A percentile compares a stretch with the other conserved stretches of the same genome.
Conservation (phyloP, 108 stramenopile species). For the Epithemia pelagica region DNA sequence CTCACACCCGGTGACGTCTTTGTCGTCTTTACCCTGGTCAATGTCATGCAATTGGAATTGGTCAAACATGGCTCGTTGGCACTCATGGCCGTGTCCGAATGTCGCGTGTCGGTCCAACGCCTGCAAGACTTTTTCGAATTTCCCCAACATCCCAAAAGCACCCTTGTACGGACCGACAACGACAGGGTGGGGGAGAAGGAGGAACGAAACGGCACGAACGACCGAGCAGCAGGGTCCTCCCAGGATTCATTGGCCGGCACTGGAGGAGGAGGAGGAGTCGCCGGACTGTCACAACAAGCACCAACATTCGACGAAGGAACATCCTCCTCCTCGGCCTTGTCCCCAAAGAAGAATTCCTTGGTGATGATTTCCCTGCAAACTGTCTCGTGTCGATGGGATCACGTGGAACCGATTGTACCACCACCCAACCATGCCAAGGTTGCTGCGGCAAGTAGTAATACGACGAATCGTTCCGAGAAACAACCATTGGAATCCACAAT, state of each 20-base stretch:
- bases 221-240: no score
- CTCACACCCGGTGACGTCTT: constrained; percentile 63
- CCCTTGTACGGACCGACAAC: not conserved
- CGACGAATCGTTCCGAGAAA: not conserved
- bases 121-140: constrained; percentile 70
- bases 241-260: no score
- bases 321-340: not conserved
- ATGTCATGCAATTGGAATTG: constrained; percentile 80
- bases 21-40: constrained; percentile 63
- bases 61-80: constrained; percentile 81
- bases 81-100: constrained; percentile 69
- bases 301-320: no score
- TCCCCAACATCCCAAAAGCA: constrained; percentile 21
- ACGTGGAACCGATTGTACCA: not conserved
- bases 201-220: not conserved
- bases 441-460: not conserved
- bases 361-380: constrained; percentile 14
- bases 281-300: no score
- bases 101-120: constrained; percentile 50
- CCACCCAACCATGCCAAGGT: not conserved
- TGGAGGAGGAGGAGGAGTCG: no score
- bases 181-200: not conserved
- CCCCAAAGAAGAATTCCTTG: no score
- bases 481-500: not conserved
- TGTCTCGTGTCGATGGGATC: constrained; percentile 45